Evolutionary conservation across 805 yeast species (phyloP), one percentile per base, ranked within the genome.

Genomic region (Wickerhamomyces sydowiorum): DNA sequence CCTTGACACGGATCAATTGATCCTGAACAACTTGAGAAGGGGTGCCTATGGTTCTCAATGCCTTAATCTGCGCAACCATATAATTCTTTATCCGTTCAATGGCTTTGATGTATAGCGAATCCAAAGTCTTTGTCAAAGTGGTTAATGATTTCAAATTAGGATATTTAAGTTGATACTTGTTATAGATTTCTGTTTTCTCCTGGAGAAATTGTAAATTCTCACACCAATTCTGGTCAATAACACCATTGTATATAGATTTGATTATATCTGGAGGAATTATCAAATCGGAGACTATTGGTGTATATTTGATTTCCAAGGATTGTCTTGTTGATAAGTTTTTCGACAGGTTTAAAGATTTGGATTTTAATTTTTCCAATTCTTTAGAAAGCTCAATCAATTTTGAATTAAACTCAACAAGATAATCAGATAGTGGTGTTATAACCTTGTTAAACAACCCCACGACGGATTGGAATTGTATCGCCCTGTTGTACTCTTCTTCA

Each of bases 21-120:
- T 72, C 70, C 60, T 93, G 98, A 13, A 90, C 68, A 1, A 70
- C 69, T 55, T 88, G 96, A 0, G 95, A 82, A 10, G 91, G 77
- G 0, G 81, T 78, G 3, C 76, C 73, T n/a, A 68, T 70, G 27
- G 59, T 60, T 42, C 98, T 70, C 19, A 93, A 61, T n/a, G 61
- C 54, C 49, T 86, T 82, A 43, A 93, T 82, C 48, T 80, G 76
- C 7, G 62, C 51, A 2, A 87, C 77, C 24, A 89, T 62, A 54
- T 65, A 82, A 57, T 82, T 84, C 46, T 95, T 73, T 3, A 86
- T 77, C 42, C 95, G 71, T 57, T 90, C 96, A 2, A 86, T 61
- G 1, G 86, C 78, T 52, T 85, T 82, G 19, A 65, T 57, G 36
- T 75, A 74, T 40, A 89, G 60, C n/a, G 73, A 59, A 1, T 70